Conservation (phyloP, 495 filamentous ascomycete genomes). For the Trichoderma gamsii region DNA sequence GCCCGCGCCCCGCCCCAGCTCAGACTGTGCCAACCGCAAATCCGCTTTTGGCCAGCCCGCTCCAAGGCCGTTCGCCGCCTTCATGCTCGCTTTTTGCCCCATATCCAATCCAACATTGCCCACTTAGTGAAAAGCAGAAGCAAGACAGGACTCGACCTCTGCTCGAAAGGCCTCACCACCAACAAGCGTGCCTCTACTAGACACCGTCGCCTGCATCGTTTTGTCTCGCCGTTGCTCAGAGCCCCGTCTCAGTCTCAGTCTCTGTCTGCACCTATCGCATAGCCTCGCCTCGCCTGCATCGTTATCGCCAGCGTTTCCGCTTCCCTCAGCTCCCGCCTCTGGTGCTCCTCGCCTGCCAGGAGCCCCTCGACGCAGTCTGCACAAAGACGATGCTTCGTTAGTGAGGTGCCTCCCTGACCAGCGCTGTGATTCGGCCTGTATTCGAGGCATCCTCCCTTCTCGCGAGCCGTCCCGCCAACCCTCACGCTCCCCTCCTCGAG, state of each 20-base stretch:
- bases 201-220: not conserved
- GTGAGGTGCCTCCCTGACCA: not conserved
- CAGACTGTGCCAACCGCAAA: not conserved
- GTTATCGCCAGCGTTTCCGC: not conserved
- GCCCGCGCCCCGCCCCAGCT: not conserved
- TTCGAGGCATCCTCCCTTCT: constrained; percentile 4
- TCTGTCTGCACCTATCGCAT: not conserved
- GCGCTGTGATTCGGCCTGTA: constrained; percentile 4
- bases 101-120: constrained; percentile 9
- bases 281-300: not conserved
- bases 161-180: not conserved
- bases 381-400: constrained; percentile 2
- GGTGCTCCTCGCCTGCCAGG: not conserved
- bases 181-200: not conserved
- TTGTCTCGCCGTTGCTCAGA: not conserved
- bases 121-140: not conserved
- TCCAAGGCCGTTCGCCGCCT: constrained; percentile 1
- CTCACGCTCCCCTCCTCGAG: not conserved
- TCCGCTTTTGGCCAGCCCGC: not conserved
- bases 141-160: not conserved
- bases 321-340: not conserved
- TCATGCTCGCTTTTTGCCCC: not conserved
- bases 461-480: not conserved
- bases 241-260: not conserved
- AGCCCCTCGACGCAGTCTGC: not conserved